Evolutionary conservation across 106 monocot species (phyloP), one percentile per base, ranked within the genome.

Genomic region (Dendrobium chrysotoxum): DNA sequence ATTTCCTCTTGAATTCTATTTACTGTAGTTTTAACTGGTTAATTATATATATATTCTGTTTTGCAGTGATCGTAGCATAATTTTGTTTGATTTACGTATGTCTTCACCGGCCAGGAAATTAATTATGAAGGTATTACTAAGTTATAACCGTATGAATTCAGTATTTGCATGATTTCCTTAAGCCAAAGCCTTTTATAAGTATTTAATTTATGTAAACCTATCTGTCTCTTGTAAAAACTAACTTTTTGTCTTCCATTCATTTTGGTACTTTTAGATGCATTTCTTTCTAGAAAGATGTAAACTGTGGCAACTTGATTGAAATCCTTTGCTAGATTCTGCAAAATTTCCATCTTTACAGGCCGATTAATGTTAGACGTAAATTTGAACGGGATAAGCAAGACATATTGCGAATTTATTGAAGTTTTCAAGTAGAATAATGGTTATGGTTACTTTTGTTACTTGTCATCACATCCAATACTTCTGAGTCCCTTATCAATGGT

Each of bases 21-120:
- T 64, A 64, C 26, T 65, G 26, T 50, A 13, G 11, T 65, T 65
- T 70, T 70, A 70, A 35, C 35, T 70, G 11, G 70, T 35, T 35
- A n/a, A 31, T 70, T 70, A 28, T 31, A 17, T 20, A 23, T 35
- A 10, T 4, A 13, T 70, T 70, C 80, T 9, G 20, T 68, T 89
- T 85, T 88, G 85, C 66, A 99, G 98, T 82, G 98, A 99, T 77
- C 95, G 98, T 23, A 90, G 98, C 81, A 91, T 99, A 86, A 86
- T 77, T 67, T 73, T 95, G 8, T 99, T 95, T 84, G 98, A 99
- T 86, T 65, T 99, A n/a, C 98, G 95, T 61, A 91, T 91, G 86
- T 91, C 99, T 21, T 90, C 95, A 0, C 95, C 99, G 44, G 89
- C 89, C 77, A 91, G 89, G 82, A 95, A 99, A 85, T 53, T 95